phyloP scores from a whole-genome alignment of 139 green algal species.

The Coelastrella sp. region DNA sequence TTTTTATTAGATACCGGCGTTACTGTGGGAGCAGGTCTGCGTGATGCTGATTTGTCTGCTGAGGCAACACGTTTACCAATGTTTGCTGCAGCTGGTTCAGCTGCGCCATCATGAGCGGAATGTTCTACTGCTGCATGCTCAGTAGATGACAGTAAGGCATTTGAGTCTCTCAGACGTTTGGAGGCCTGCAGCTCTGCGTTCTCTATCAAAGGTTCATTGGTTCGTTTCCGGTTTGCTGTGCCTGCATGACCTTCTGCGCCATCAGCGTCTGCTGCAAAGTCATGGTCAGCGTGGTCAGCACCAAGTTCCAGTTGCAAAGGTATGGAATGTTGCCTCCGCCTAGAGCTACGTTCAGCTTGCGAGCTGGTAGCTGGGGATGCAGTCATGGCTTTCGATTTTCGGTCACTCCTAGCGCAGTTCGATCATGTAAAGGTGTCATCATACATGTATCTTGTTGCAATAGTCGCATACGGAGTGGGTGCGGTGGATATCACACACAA shows the following conservation, averaged over 20 bases:
- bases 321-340: not conserved
- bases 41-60: not conserved
- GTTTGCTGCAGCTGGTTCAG: not conserved
- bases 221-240: not conserved
- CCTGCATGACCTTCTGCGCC: not conserved
- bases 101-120: not conserved
- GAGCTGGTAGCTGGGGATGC: not conserved
- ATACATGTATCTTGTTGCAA: too few relatives aligned
- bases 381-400: not conserved
- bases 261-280: not conserved
- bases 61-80: not conserved
- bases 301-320: not conserved
- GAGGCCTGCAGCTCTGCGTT: not conserved
- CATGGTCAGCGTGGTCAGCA: not conserved
- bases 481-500: too few relatives aligned
- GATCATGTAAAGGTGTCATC: not conserved
- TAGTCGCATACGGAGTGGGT: too few relatives aligned
- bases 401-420: not conserved
- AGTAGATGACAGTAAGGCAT: not conserved
- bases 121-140: not conserved
- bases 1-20: not conserved
- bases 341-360: not conserved
- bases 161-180: not conserved
- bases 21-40: not conserved
- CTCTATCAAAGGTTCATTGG: not conserved